Evolutionary conservation across 306 rosid species (phyloP).

Genomic region (Sphenostylis stenocarpa): DNA sequence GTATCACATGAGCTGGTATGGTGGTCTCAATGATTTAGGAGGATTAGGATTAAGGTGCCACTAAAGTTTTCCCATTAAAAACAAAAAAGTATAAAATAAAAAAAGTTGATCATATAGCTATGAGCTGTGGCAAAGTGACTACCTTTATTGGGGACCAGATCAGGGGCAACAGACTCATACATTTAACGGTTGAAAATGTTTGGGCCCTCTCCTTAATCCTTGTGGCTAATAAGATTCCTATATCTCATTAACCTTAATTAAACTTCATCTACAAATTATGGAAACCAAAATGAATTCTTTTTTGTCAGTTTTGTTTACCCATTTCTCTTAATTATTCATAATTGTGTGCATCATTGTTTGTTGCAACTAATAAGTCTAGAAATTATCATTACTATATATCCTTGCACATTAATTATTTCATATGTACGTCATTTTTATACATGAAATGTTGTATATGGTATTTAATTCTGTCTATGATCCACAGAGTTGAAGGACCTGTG

Average conservation of each 20-base stretch:
- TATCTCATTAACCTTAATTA: slow-evolving; percentile 25
- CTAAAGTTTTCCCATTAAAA: slow-evolving; percentile 42
- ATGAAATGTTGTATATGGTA: neutral
- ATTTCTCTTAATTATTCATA: neutral
- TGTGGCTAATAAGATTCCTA: slow-evolving; percentile 20
- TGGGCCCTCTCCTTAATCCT: slow-evolving; percentile 35
- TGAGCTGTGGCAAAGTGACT: slow-evolving; percentile 53
- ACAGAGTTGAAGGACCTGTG: neutral
- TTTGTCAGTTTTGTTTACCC: neutral
- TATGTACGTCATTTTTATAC: neutral
- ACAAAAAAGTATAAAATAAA: neutral
- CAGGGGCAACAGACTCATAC: slow-evolving; percentile 25
- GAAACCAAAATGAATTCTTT: neutral
- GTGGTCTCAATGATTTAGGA: slow-evolving; percentile 63
- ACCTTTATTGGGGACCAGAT: slow-evolving; percentile 59
- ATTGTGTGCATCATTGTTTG: slow-evolving; percentile 30
- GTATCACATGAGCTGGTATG: slow-evolving; percentile 66
- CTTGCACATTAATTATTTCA: neutral
- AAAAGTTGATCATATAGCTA: slow-evolving; percentile 44
- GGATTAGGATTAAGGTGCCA: slow-evolving; percentile 46
- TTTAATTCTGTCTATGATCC: neutral
- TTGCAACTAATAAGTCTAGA: slow-evolving; percentile 1
- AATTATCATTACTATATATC: slow-evolving; percentile 5
- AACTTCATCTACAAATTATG: slow-evolving; percentile 8
- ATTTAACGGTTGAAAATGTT: slow-evolving; percentile 45